Evolutionary conservation across 192 early-diverging fungal species (phyloP), one percentile per base, ranked within the genome.

Genomic region (Spizellomyces sp.): DNA sequence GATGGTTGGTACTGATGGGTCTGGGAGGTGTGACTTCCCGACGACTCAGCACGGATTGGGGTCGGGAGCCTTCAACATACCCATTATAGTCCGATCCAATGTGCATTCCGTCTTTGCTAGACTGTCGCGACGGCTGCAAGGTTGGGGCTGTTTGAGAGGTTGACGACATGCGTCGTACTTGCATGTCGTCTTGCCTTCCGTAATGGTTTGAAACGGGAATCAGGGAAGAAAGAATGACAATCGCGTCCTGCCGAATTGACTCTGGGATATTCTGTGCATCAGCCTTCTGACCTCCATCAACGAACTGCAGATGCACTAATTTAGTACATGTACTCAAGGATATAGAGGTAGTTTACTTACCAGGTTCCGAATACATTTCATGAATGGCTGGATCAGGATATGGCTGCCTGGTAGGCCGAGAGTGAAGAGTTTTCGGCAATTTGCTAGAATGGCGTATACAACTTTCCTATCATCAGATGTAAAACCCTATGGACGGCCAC

Each of bases 371-470:
- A 92, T 86, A 36, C 87, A 83, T 12, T 76, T 80, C 48, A 95
- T 61, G 63, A 91, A 88, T 4, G 84, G 70, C 17, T 86, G 79
- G 41, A 93, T 87, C 10, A 93, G 72, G 52, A 91, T 81, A 66
- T 87, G 77, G 41, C 78, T 76, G 9, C 94, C 92, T 7, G 92
- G 92, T 14, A 95, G 74, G 2, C 78, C 75, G 43, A 87, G 67
- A 5, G 84, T 76, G 74, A 94, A 95, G 9, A 95, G 19, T 10
- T 81, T 85, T 22, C 82, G 79, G 48, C 84, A 86, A 79, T 94
- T 92, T 9, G 71, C 68, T 5, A 95, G 57, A 58, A 95, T 91
- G 10, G 88, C 86, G 17, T 54, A 54, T n/a, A 54, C 50, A 12
- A 54, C 50, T 54, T 54, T 54, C 12, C 50, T 12, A 19, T 54